Evolutionary conservation across 2,329 filamentous ascomycete genomes (phyloP), one percentile per base, ranked within the genome.

Genomic region (Colletotrichum trifolii): DNA sequence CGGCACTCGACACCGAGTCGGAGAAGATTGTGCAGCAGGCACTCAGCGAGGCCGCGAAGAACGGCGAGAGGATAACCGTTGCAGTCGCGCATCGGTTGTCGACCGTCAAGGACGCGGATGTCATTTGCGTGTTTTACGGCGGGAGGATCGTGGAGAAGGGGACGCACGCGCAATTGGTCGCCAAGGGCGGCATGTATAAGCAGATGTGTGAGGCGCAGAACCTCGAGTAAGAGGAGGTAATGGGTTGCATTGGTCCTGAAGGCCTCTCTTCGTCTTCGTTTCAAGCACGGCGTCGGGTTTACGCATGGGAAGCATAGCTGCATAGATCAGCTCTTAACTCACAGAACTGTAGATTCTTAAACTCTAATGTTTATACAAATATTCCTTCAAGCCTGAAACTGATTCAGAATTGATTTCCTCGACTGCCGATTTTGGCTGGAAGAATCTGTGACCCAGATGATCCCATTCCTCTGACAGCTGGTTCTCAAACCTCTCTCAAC

Each of bases 1-100:
- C 77, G 17, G 80, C 81, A 0, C 79, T 93, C 0, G 90, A 92
- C 68, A 88, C 87, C 0, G 85, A 89, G 70, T 88, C 85, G 0
- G 90, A 92, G 73, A 85, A 84, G 67, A 78, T 89, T 1, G 87
- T 92, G 9, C 89, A 92, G 72, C 79, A 78, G 4, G 89, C 89
- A 0, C 79, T 92, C 17, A 85, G 78, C 0, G 76, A 76, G 0
- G 73, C 73, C 3, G 67, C 67, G 15, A 60, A 65, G 15, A 63
- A 69, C 73, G 69, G 64, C 72, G 81, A 67, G 62, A 75, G 74
- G 54, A 83, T 88, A 0, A 90, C 88, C 0, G 79, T 92, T 9
- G 87, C 88, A 4, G 88, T 92, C 2, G 89, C 90, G 2, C 89
- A 91, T 73, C 81, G 89, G 6, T 70, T 82, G 5, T 80, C 86